These are phyloP conservation scores for Pseudogymnoascus sp. DNA, from an alignment of 2,329 filamentous ascomycete genomes.

Conservation along the genomic window DNA sequence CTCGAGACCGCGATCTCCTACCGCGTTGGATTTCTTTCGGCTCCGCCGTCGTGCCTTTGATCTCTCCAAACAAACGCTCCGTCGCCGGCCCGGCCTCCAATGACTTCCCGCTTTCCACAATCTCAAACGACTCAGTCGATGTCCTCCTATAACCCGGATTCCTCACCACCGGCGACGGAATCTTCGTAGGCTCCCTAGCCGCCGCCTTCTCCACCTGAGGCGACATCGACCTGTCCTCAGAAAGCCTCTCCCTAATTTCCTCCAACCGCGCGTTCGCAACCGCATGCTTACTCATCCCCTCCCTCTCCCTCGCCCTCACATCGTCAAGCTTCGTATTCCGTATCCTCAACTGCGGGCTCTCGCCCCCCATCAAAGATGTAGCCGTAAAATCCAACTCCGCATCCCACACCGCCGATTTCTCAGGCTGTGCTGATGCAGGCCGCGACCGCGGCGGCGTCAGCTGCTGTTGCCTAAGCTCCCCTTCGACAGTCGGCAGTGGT, in stretches of 20 bases:
- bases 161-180: neutral
- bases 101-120: neutral
- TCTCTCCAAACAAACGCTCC: neutral
- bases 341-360: constrained; percentile 20
- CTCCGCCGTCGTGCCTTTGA: neutral
- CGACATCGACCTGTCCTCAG: constrained; percentile 18
- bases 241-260: constrained; percentile 20
- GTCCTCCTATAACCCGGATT: neutral
- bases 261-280: constrained; percentile 18
- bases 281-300: constrained; percentile 15
- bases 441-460: constrained; percentile 18
- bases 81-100: neutral
- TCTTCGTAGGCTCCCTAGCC: neutral
- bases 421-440: constrained; percentile 17
- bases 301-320: constrained; percentile 19
- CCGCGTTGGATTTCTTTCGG: neutral
- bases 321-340: constrained; percentile 19
- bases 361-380: constrained; percentile 18
- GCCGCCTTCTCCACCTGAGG: constrained; percentile 10
- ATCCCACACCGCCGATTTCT: constrained; percentile 17
- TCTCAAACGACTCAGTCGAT: neutral
- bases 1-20: neutral
- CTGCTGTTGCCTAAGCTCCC: constrained; percentile 10
- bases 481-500: constrained; percentile 17
- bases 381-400: constrained; percentile 25